Conservation (phyloP, 331 rosid species). For the Quercus lobata region DNA sequence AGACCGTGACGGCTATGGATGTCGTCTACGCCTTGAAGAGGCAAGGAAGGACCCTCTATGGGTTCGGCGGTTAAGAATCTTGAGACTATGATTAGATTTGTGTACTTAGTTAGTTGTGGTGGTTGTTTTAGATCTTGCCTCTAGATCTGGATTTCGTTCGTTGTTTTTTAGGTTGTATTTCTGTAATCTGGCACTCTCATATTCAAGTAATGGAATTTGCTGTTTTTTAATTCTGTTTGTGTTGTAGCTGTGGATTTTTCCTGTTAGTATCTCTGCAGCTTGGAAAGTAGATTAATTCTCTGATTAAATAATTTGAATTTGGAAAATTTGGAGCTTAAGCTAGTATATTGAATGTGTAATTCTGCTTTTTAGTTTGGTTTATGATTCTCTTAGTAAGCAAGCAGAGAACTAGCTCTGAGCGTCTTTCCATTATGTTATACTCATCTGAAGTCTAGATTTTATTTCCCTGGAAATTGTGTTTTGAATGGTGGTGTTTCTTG, state of each 20-base stretch:
- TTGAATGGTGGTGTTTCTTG: too few species aligned
- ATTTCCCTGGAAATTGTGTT: too few species aligned
- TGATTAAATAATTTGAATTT: background rate
- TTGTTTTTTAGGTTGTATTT: background rate
- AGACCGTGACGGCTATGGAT: constrained; percentile 56
- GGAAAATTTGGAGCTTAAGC: background rate
- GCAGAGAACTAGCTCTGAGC: too few species aligned
- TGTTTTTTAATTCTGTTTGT: background rate
- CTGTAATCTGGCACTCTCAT: background rate
- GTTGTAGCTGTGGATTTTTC: background rate
- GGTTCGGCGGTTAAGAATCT: constrained; percentile 37
- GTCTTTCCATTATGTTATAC: too few species aligned
- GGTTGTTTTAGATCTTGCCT: constrained; percentile 5
- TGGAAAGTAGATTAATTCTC: background rate
- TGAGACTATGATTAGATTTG: background rate
- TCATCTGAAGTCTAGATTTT: too few species aligned
- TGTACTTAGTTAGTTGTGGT: background rate
- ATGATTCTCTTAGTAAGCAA: too few species aligned
- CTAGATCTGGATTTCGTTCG: background rate
- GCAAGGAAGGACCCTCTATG: constrained; percentile 50
- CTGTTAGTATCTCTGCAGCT: background rate
- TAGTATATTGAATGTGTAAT: too few species aligned
- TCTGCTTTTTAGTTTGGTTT: too few species aligned
- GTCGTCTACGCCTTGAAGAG: constrained; percentile 45
- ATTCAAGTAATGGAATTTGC: background rate